Evolutionary conservation across 768 basidiomycete genomes (phyloP), one percentile per base, ranked within the genome.

Genomic region (Daedaleopsis sinensis): DNA sequence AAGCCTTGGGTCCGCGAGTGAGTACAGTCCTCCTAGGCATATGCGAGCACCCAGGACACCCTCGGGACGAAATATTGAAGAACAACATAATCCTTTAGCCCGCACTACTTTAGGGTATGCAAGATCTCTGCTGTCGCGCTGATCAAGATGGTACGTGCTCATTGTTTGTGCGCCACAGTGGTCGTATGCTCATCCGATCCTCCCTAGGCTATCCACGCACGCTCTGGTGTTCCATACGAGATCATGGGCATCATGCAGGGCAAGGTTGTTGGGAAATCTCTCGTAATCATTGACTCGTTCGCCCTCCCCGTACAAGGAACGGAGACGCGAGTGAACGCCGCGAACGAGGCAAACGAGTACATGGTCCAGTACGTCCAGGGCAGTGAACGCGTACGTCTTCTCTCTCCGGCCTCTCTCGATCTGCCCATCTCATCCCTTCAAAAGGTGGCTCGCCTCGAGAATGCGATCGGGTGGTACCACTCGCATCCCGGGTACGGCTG

Each of bases 171-270:
- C 18, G 39, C 49, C 43, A 49, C 43, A 42, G 5, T 19, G 32
- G 2, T 11, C n/a, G 37, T 8, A 21, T 42, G 21, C 21, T 24
- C 12, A 59, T 35, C 18, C 8, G 10, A 59, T 35, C 18, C 8
- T 43, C 1, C 32, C 8, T 35, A 98, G 96, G 91, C 98, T 64
- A 98, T 98, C 73, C 96, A 98, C 73, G 96, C 96, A 36, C 88
- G 96, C 53, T 98, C 96, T 2, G 96, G 96, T 61, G 96, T 97
- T 6, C 90, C 91, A 60, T 93, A 98, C 78, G 96, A 99, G 77
- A 97, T 99, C 71, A 99, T 99, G 96, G 96, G 96, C 11, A 84
- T 98, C 36, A 97, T 99, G 95, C 96, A 97, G 75, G 96, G 96
- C 58, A 96, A 97, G 76, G 89, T 97, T 39, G 78, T 92, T 10